Percentiles rank a stretch among this genome's conserved stretches.
phyloP scores from a whole-genome alignment of 257 asterid species.

The Solanum etuberosum region DNA sequence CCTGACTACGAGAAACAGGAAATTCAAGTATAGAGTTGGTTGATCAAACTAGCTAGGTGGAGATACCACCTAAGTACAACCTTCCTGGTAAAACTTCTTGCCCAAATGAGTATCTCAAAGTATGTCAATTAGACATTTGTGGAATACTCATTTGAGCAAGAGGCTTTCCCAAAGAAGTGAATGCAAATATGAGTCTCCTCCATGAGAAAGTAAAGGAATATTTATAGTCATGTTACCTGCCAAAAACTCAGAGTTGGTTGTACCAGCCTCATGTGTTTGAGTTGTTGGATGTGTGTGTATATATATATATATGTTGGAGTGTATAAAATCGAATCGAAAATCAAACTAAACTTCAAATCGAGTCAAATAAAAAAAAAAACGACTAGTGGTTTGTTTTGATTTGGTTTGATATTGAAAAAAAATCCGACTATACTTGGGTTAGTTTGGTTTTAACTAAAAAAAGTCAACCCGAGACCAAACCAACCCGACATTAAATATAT shows the following conservation, averaged over 20 bases:
- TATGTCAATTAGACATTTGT: neutral
- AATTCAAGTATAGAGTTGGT: no score
- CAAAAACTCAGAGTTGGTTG: neutral
- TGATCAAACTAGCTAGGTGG: no score
- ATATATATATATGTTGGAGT: no score
- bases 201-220: neutral
- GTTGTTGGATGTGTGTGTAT: neutral
- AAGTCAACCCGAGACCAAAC: no score
- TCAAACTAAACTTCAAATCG: no score
- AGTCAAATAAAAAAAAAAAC: no score
- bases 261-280: neutral
- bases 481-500: no score
- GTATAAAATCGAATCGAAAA: no score
- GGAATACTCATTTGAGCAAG: constrained; percentile 1
- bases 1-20: neutral
- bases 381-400: no score
- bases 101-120: neutral
- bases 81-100: neutral
- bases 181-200: neutral
- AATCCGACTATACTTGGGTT: no score
- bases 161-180: neutral
- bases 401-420: no score
- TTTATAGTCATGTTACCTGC: neutral
- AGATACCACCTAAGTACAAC: neutral
- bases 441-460: no score